Base-by-base conservation (phyloP, 1,284 basidiomycete genomes). In the Singerocomus inundabilis region DNA sequence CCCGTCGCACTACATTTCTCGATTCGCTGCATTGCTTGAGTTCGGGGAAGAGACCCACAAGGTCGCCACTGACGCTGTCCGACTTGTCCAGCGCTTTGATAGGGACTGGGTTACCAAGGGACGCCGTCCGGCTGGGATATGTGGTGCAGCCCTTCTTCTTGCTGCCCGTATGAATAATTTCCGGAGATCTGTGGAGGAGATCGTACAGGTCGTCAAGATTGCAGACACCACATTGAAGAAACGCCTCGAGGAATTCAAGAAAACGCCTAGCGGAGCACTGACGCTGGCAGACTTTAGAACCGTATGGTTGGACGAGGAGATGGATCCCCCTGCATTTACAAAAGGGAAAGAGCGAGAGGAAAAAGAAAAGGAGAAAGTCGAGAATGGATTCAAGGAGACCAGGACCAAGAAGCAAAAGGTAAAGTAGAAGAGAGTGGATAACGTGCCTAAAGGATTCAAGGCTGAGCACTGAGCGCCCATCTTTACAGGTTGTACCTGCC, bases 201-300 rank as follows among this genome's bases (percentile, higher is more conserved):
- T 99, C 46, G 94, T 98, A 11, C 93, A 97, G 67, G 94, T 99
- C 8, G 97, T 99, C 60, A 99, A 99, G 73, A 98, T 98, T 57
- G 93, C 95, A 25, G 94, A 98, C 59, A 86, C 86, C 7, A 99
- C 97, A 4, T 74, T 99, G 48, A 86, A 88, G 71, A 96, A 96
- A 70, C 82, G 97, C 15, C 74, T 99, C n/a, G 89, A 95, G 24
- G 97, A 99, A 72, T 99, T 99, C 74, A 91, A 88, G 62, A 82
- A 81, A 58, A 98, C 95, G 2, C 85, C 88, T 0, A 93, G 88
- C 60, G 93, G 91, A 6, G 78, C 80, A 40, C 74, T 98, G 62
- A 95, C 93, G 1, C 77, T 99, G n/a, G n/a, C n/a, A n/a, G 93
- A 99, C 69, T 99, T 98, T 65, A 78, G 95, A 46, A 90, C 81